Conservation (phyloP, 495 filamentous ascomycete species). For the Xylaria flabelliformis region DNA sequence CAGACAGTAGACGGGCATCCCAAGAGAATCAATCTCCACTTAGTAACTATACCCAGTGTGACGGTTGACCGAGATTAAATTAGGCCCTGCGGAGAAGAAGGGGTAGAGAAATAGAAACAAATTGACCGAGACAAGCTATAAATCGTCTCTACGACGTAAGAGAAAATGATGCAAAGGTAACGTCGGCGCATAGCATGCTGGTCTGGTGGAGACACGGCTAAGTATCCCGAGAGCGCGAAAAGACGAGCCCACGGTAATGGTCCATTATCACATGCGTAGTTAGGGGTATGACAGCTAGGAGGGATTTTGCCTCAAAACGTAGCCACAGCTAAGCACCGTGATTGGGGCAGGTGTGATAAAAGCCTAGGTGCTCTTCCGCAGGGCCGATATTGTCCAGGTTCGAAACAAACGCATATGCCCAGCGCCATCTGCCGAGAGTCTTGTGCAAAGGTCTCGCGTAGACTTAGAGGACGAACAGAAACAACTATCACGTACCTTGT, state of each 20-base stretch:
- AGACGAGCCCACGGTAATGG: constrained; percentile 32
- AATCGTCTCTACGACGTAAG: constrained; percentile 24
- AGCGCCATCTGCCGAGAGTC: constrained; percentile 45
- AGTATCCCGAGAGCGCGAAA: constrained; percentile 26
- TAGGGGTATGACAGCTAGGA: constrained; percentile 17
- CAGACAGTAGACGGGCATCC: constrained; percentile 81
- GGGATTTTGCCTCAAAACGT: constrained; percentile 17
- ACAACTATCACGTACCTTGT: constrained; percentile 38
- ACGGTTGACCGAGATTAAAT: constrained; percentile 1
- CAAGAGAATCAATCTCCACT: constrained; percentile 43
- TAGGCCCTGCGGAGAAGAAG: constrained; percentile 17
- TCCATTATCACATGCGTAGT: constrained; percentile 33
- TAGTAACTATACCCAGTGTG: constrained; percentile 19
- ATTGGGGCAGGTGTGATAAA: constrained; percentile 43
- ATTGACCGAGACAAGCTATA: constrained; percentile 34
- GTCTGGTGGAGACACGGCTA: constrained; percentile 32
- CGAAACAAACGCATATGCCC: constrained; percentile 36
- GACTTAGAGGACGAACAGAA: constrained; percentile 24
- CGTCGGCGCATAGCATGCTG: constrained; percentile 12
- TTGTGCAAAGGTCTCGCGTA: constrained; percentile 35
- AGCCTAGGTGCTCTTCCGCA: constrained; percentile 50
- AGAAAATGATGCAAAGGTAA: constrained; percentile 19
- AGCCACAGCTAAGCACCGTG: constrained; percentile 33
- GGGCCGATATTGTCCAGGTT: constrained; percentile 45
- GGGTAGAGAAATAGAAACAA: constrained; percentile 17